Evolutionary conservation across 805 yeast species (phyloP), one percentile per base, ranked within the genome.

Genomic region (Cephaloascus fragrans): DNA sequence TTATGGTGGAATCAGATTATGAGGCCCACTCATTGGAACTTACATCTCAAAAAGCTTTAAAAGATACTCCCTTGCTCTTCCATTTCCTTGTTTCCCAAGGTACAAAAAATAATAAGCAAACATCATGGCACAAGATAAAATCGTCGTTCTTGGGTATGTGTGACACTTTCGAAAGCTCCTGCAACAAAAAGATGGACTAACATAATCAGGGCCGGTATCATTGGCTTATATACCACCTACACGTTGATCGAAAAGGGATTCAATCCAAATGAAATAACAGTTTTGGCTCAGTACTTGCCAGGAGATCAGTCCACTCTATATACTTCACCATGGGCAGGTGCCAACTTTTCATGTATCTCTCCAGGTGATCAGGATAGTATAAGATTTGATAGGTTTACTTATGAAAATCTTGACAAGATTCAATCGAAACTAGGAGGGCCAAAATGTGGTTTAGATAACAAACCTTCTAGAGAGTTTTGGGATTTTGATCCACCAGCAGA

Each of bases 321-420:
- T 55, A 78, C 95, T 1, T 81, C 89, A 0, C 95, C 95, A 0
- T 81, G 82, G 73, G 95, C 95, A 0, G 71, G 69, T 4, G 62
- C 62, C 5, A 48, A 57, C 55, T 54, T 67, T 44, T 55, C 59
- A 16, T 45, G 42, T 29, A 19, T 39, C 49, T n/a, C 84, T 0
- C 83, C 79, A 2, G 67, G 70, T 42, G 83, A 78, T 46, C 55
- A 55, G 2, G 64, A 59, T n/a, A 64, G 73, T 0, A 48, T 79
- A 38, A 52, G 51, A 3, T 77, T 62, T 47, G 89, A 81, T 50
- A 69, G 68, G 50, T 64, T 60, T 47, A 78, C 87, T 2, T 83
- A 77, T 52, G 51, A 62, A 18, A 65, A 72, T 48, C 54, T 82
- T 34, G 49, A 44, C 3, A 49, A 51, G 33, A 45, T 82, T 19